phyloP scores from a whole-genome alignment of 768 basidiomycete genomes.

The Rhizopogon vesiculosus region DNA sequence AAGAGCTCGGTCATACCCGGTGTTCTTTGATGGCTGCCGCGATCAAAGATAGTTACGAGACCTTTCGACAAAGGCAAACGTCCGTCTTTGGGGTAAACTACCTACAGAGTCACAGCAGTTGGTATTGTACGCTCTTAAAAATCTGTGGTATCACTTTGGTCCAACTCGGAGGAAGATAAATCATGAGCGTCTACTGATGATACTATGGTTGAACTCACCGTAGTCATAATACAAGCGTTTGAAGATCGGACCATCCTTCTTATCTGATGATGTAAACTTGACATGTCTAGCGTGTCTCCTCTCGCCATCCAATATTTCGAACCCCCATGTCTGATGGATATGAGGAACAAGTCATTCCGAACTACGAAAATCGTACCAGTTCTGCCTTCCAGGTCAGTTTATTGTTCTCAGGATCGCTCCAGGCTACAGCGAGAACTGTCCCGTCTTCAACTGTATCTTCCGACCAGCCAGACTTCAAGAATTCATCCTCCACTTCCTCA shows the following conservation, averaged over 20 bases:
- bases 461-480: slow-evolving; percentile 39
- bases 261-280: slow-evolving; percentile 57
- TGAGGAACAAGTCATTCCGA: neutral
- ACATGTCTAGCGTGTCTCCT: slow-evolving; percentile 59
- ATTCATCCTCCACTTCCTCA: slow-evolving; percentile 41
- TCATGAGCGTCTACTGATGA: slow-evolving; percentile 10
- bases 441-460: slow-evolving; percentile 33
- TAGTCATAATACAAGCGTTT: slow-evolving; percentile 65
- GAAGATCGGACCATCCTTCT: slow-evolving; percentile 45
- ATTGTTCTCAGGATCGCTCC: slow-evolving; percentile 64
- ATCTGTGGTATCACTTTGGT: slow-evolving; percentile 5
- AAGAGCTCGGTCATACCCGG: neutral
- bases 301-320: slow-evolving; percentile 53
- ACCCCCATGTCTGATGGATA: slow-evolving; percentile 50
- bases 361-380: slow-evolving; percentile 40
- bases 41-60: neutral
- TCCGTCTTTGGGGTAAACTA: neutral
- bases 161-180: slow-evolving; percentile 10
- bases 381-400: slow-evolving; percentile 54
- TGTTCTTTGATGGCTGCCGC: no score
- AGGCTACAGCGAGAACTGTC: slow-evolving; percentile 32
- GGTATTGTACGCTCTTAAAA: neutral
- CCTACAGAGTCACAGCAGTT: neutral
- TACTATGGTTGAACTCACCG: slow-evolving; percentile 34
- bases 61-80: neutral